phyloP scores from a whole-genome alignment of 768 basidiomycete genomes.

The Rickenella mellea region DNA sequence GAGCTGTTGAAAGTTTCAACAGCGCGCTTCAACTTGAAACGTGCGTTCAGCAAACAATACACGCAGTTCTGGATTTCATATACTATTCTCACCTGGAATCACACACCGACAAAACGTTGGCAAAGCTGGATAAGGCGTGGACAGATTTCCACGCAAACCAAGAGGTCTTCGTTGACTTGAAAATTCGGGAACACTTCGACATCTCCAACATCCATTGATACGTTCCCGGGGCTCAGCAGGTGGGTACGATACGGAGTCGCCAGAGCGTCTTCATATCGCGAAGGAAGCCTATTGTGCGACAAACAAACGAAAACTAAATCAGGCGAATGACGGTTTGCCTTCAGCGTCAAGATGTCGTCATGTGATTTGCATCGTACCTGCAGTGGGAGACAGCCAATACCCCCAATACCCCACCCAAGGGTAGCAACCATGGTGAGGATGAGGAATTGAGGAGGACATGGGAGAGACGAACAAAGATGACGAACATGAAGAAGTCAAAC shows the following conservation, averaged over 20 bases:
- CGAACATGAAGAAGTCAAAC: neutral
- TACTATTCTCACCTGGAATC: constrained; percentile 20
- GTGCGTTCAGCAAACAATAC: constrained; percentile 13
- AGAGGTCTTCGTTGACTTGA: constrained; percentile 19
- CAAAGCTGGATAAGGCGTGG: constrained; percentile 14
- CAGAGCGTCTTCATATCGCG: too few relatives aligned
- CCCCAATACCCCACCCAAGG: too few relatives aligned
- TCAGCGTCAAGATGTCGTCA: constrained; percentile 22
- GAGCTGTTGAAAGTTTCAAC: constrained; percentile 8
- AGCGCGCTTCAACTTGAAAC: constrained; percentile 5
- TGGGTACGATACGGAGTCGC: constrained; percentile 24
- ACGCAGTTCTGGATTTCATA: constrained; percentile 24
- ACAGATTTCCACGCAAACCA: constrained; percentile 19
- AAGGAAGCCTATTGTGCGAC: constrained; percentile 15
- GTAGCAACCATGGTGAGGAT: neutral
- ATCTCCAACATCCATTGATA: constrained; percentile 28
- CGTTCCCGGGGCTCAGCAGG: constrained; percentile 19
- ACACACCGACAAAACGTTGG: constrained; percentile 20
- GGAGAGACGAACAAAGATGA: neutral
- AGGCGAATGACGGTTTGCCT: constrained; percentile 33
- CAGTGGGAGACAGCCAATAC: constrained; percentile 16
- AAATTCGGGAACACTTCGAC: constrained; percentile 21
- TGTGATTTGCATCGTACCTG: constrained; percentile 17
- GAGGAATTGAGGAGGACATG: constrained; percentile 1
- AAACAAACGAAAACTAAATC: constrained; percentile 19